These are phyloP conservation scores for Hanseniaspora meyeri DNA, from an alignment of 805 yeast species.

Conservation along the genomic window DNA sequence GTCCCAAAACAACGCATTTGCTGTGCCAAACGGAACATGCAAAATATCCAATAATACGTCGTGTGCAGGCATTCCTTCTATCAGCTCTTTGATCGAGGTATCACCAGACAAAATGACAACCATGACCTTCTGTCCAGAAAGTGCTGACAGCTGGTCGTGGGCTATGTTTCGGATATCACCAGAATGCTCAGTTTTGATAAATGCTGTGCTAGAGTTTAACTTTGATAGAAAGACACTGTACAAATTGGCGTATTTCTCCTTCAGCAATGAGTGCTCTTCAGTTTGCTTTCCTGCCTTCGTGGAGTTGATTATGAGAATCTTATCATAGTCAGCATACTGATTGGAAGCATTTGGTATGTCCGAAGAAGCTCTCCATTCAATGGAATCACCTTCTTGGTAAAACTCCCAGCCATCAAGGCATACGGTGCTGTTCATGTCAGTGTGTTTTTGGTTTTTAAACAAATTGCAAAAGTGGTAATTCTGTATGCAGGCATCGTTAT, in stretches of 20 bases:
- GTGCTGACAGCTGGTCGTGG: not conserved
- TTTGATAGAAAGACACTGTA: not conserved
- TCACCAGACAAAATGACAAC: slow-evolving; percentile 9
- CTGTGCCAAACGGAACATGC: slow-evolving; percentile 9
- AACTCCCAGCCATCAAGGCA: not conserved
- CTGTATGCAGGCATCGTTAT: not conserved
- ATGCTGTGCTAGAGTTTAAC: not conserved
- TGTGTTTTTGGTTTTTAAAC: not conserved
- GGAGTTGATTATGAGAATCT: slow-evolving; percentile 1
- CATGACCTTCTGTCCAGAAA: not conserved
- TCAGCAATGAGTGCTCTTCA: not conserved
- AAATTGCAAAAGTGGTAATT: too few relatives aligned
- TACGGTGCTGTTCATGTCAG: not conserved
- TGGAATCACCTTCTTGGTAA: not conserved
- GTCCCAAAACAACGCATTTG: slow-evolving; percentile 10
- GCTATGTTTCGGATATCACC: not conserved
- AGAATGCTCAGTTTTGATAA: not conserved
- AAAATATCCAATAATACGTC: not conserved
- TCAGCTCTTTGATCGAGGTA: slow-evolving; percentile 3
- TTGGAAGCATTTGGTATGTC: not conserved
- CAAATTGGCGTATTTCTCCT: not conserved
- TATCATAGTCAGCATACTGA: not conserved
- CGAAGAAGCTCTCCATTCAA: not conserved
- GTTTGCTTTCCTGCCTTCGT: slow-evolving; percentile 5
- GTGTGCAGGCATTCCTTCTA: not conserved